These are phyloP conservation scores for Pyrenochaeta sp. DNA, from an alignment of 2,329 filamentous ascomycete genomes.

Conservation along the genomic window DNA sequence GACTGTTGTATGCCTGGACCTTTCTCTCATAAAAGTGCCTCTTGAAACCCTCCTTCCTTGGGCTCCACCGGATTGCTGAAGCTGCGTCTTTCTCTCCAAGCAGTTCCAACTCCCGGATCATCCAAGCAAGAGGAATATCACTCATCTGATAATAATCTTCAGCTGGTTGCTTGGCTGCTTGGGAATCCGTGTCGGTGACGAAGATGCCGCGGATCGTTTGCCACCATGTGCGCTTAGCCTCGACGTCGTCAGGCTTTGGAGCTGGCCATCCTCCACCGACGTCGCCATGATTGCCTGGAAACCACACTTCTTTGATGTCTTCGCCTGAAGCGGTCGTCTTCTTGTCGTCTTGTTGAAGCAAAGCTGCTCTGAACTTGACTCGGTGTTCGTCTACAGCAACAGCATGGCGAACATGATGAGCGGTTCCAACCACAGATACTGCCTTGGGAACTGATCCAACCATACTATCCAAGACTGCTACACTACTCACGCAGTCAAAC, in stretches of 20 bases:
- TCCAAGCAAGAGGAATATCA: conserved; percentile 8
- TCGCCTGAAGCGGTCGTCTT: conserved; percentile 3
- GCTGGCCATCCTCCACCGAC: conserved; percentile 53
- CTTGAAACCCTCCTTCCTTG: conserved; percentile 4
- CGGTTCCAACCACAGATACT: conserved; percentile 24
- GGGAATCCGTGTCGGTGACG: no score
- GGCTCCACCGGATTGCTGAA: conserved; percentile 1
- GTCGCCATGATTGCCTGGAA: conserved; percentile 53
- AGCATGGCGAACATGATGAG: conserved; percentile 53
- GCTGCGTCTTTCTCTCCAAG: background rate
- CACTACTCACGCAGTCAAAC: conserved; percentile 53
- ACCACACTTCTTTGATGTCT: conserved; percentile 50
- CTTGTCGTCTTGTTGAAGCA: conserved; percentile 46
- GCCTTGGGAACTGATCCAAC: conserved; percentile 48
- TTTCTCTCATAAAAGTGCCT: background rate
- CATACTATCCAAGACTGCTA: conserved; percentile 51
- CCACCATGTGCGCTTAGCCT: conserved; percentile 5
- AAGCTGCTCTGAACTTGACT: conserved; percentile 52
- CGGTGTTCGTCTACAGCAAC: conserved; percentile 55
- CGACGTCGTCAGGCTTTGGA: no score
- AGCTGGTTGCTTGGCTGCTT: no score
- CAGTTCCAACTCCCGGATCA: conserved; percentile 7
- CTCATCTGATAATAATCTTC: conserved; percentile 8
- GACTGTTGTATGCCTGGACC: background rate
- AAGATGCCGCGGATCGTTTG: no score